These are phyloP conservation scores for Globisporangium parvum DNA, from an alignment of 352 stramenopile genomes.

Conservation along the genomic window DNA sequence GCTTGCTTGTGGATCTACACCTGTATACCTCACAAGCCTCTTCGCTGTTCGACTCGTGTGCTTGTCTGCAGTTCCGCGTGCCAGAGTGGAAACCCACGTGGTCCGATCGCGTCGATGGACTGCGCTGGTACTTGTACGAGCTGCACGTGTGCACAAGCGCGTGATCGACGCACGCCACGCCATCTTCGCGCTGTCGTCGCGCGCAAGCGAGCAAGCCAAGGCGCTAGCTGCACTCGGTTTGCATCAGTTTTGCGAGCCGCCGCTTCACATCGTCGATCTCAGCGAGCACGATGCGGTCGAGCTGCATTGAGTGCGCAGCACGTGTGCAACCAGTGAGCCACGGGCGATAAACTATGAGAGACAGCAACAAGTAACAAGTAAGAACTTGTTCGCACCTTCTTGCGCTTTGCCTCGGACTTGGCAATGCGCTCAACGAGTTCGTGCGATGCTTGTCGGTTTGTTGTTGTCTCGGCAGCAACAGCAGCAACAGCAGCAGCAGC, in stretches of 20 bases:
- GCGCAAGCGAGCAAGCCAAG: no score
- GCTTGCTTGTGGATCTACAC: not conserved
- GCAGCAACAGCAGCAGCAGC: no score
- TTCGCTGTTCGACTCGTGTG: not conserved
- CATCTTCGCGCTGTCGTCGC: not conserved
- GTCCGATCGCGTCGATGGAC: slow-evolving; percentile 36
- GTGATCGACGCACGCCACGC: not conserved
- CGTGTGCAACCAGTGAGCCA: not conserved
- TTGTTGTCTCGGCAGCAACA: no score
- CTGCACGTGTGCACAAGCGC: slow-evolving; percentile 19
- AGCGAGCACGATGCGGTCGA: slow-evolving; percentile 52
- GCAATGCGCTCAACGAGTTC: slow-evolving; percentile 39
- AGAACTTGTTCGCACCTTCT: slow-evolving; percentile 30
- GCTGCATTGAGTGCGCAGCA: slow-evolving; percentile 15
- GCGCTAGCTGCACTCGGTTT: slow-evolving; percentile 10
- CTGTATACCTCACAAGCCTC: not conserved
- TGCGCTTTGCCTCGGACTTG: slow-evolving; percentile 47
- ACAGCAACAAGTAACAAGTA: not conserved
- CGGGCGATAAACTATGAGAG: not conserved
- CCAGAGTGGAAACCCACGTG: slow-evolving; percentile 59
- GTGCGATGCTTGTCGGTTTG: slow-evolving; percentile 12
- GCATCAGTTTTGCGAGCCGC: slow-evolving; percentile 43
- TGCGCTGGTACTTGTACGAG: slow-evolving; percentile 78
- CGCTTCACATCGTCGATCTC: slow-evolving; percentile 67
- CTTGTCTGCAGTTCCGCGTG: slow-evolving; percentile 57